Conservation (phyloP, 495 filamentous ascomycete species). For the Chaetomium tenue region DNA sequence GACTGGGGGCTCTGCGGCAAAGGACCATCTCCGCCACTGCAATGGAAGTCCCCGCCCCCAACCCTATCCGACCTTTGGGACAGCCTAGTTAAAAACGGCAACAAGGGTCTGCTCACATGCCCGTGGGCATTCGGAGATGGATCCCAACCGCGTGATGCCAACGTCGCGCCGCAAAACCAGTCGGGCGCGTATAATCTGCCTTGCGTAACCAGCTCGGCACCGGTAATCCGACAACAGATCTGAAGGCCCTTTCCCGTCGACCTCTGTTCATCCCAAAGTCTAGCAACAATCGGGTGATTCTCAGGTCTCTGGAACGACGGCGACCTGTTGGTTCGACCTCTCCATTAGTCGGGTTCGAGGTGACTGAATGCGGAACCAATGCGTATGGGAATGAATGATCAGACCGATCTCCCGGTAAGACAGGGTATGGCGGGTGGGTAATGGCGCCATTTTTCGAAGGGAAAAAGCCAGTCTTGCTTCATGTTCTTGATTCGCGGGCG, state of each 20-base stretch:
- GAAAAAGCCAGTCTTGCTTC: constrained; percentile 11
- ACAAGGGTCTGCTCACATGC: constrained; percentile 2
- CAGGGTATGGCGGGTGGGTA: constrained; percentile 36
- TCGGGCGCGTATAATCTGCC: background rate
- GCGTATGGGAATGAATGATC: constrained; percentile 21
- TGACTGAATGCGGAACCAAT: background rate
- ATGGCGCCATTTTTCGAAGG: constrained; percentile 39
- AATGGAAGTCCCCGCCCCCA: constrained; percentile 7
- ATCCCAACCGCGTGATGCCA: background rate
- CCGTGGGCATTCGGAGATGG: no score
- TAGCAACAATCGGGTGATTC: background rate
- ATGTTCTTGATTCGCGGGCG: background rate
- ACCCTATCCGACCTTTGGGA: background rate
- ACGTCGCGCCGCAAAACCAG: background rate
- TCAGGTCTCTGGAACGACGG: background rate
- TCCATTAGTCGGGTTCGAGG: background rate
- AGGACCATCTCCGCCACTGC: constrained; percentile 20
- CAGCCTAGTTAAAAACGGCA: constrained; percentile 19
- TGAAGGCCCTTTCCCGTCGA: background rate
- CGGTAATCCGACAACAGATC: background rate
- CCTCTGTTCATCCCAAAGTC: background rate
- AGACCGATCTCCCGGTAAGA: constrained; percentile 28
- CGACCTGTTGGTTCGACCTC: background rate
- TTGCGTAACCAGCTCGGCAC: background rate
- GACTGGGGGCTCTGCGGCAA: constrained; percentile 20